Base-by-base conservation (phyloP, 352 stramenopile genomes). In the Globisporangium cystogenes region DNA sequence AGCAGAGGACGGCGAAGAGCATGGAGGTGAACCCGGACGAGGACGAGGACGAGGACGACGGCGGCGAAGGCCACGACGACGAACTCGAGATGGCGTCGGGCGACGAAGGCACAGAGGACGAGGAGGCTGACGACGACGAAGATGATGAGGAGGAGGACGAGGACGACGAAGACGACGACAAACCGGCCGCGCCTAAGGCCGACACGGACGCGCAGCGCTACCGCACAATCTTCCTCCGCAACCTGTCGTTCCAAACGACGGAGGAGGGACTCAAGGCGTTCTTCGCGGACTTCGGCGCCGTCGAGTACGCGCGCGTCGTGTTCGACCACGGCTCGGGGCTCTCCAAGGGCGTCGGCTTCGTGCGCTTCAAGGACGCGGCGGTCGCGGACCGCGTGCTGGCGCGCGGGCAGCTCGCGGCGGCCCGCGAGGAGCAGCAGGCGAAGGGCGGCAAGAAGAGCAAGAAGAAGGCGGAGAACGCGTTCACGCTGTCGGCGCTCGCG, bases 201-300 rank as follows among this genome's bases (percentile, higher is more conserved):
- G 83, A 92, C 59, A 80, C 83, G 31, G 79, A 90, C 20, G 76
- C 74, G n/a, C 79, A 94, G 65, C 70, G 73, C 37, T 60, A 84
- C n/a, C 83, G 81, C 57, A 94, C 83, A 15, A 63, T 94, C 6
- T 94, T 94, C 55, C 76, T 94, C 43, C 83, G 81, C 27, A 94
- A 94, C 48, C 37, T 94, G 60, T 92, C 82, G 29, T 94, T 94
- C 62, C 81, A 94, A 58, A 88, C 75, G 23, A 83, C 67, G 1
- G 81, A 94, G 45, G 76, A 90, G 11, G 62, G 59, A 16, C 59
- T 94, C 36, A 74, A 81, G 36, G 71, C 79, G 23, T 90, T 88
- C 47, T 92, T 94, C 44, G 58, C 64, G 46, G 76, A 67, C 7
- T 94, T 91, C 55, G 83, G 83, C 26, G 54, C 67, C 7, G 72